phyloP scores from a whole-genome alignment of 2,329 filamentous ascomycete genomes.

The Ophiostoma sp. region DNA sequence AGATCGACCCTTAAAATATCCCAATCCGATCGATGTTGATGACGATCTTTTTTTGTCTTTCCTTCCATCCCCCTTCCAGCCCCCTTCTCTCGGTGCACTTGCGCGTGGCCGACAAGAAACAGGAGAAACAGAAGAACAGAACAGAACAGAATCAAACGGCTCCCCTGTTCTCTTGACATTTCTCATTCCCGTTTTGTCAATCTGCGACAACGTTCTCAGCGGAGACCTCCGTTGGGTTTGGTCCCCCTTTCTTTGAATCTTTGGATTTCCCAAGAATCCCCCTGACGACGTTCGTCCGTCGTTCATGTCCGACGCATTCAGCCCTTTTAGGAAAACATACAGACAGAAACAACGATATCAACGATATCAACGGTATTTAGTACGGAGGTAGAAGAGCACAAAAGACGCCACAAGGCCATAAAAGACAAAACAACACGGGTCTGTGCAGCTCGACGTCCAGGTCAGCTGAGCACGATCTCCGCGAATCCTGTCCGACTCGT shows the following conservation, averaged over 20 bases:
- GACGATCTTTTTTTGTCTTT: slow-evolving; percentile 6
- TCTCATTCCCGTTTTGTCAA: background rate
- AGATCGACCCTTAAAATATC: slow-evolving; percentile 7
- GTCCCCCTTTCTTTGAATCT: background rate
- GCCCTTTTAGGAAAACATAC: background rate
- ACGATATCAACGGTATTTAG: background rate
- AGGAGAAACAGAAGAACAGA: background rate
- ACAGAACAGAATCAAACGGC: background rate
- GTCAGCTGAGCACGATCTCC: background rate
- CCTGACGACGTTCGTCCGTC: background rate
- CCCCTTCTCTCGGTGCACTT: background rate
- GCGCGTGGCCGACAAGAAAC: slow-evolving; percentile 1
- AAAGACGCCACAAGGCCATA: background rate
- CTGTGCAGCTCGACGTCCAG: background rate
- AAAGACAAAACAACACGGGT: background rate
- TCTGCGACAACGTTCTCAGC: background rate
- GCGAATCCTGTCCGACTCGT: background rate
- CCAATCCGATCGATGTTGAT: background rate
- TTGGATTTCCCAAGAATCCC: background rate
- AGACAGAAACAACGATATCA: background rate
- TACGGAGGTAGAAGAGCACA: too few relatives aligned
- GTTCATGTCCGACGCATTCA: background rate
- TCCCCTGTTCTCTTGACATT: background rate
- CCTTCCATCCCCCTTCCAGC: background rate
- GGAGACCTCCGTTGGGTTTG: background rate